Evolutionary conservation across 78 protist species (phyloP).

Genomic region (Emiliania huxleyi): DNA sequence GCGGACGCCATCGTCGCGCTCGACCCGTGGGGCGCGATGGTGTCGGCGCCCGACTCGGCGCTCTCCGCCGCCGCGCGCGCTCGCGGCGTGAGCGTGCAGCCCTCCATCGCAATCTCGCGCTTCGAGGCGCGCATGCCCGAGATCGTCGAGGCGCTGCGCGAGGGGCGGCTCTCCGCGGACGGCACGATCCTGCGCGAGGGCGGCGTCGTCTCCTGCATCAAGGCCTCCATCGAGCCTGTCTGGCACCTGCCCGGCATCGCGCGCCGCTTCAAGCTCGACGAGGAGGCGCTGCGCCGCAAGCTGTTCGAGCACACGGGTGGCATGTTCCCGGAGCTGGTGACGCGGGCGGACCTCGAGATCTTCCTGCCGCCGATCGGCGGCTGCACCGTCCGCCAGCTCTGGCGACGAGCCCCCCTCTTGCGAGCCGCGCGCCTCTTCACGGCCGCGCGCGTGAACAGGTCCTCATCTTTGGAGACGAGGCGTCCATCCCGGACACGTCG

Average conservation of each 20-base stretch:
- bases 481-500: conserved; percentile 5
- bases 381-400: too few relatives aligned
- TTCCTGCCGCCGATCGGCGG: conserved; percentile 35
- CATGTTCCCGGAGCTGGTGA: conserved; percentile 54
- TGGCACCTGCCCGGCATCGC: conserved; percentile 57
- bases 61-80: background rate
- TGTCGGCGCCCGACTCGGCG: background rate
- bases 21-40: conserved; percentile 49
- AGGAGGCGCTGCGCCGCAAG: conserved; percentile 5
- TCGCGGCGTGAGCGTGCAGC: conserved; percentile 32
- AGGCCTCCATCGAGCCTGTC: conserved; percentile 47
- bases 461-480: conserved; percentile 48
- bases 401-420: too few relatives aligned
- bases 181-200: background rate
- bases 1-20: conserved; percentile 28
- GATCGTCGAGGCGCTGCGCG: conserved; percentile 2
- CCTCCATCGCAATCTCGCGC: conserved; percentile 33
- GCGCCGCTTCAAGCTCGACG: conserved; percentile 28
- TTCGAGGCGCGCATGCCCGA: background rate
- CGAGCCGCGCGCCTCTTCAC: too few relatives aligned
- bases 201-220: background rate
- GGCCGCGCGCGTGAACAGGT: too few relatives aligned
- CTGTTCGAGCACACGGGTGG: conserved; percentile 38
- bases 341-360: conserved; percentile 36
- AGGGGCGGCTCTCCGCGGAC: background rate